A percentile compares a stretch with the other conserved stretches of the same genome.
Conservation (phyloP, 108 stramenopile species). For the Fragilariopsis cylindrus region DNA sequence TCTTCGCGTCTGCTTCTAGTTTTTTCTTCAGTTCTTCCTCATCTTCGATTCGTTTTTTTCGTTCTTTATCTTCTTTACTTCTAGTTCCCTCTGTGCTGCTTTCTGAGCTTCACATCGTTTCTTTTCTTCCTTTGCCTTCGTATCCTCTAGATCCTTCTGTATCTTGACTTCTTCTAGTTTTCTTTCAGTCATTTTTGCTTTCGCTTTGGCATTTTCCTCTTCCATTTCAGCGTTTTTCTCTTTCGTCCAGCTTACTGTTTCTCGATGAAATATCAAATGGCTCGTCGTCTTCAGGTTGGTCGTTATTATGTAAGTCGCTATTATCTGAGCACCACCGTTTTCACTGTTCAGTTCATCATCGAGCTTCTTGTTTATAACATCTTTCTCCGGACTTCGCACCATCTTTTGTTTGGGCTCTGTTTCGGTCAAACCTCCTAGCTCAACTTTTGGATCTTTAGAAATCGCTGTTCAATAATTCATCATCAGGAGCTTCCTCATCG, state of each 20-base stretch:
- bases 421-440: no score
- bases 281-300: background rate
- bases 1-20: background rate
- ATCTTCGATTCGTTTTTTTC: background rate
- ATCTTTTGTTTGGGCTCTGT: no score
- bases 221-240: background rate
- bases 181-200: background rate
- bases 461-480: no score
- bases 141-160: background rate
- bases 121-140: constrained; percentile 7
- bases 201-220: background rate
- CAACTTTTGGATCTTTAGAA: no score
- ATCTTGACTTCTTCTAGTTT: background rate
- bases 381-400: no score
- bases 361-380: no score
- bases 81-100: background rate
- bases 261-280: background rate
- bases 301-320: background rate
- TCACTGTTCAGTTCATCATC: background rate
- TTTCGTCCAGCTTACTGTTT: background rate
- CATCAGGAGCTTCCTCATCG: no score
- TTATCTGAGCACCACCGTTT: background rate
- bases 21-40: background rate
- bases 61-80: background rate
- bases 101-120: background rate